Conservation (phyloP, 495 filamentous ascomycete genomes). For the Aspergillus wentii region DNA sequence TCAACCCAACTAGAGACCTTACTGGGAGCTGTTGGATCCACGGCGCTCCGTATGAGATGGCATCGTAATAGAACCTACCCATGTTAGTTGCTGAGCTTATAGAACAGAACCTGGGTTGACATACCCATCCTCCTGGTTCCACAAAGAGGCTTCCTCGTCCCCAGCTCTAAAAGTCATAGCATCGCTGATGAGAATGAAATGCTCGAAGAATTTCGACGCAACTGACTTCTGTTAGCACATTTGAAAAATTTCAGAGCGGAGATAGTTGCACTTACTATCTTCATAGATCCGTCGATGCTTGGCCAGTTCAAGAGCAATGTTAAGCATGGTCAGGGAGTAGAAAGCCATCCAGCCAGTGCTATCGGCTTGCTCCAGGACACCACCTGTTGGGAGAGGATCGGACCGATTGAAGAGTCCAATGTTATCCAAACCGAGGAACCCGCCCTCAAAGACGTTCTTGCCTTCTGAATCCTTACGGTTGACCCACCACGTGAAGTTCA, state of each 20-base stretch:
- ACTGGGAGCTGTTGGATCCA: slow-evolving; percentile 91
- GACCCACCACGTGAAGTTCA: slow-evolving; percentile 99
- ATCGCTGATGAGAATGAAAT: slow-evolving; percentile 96
- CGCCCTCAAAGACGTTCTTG: slow-evolving; percentile 95
- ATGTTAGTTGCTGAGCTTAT: slow-evolving; percentile 5
- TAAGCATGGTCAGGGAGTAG: slow-evolving; percentile 92
- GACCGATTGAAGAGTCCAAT: slow-evolving; percentile 98
- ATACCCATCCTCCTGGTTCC: slow-evolving; percentile 85
- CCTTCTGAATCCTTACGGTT: slow-evolving; percentile 91
- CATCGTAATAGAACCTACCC: slow-evolving; percentile 87
- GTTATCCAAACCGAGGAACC: slow-evolving; percentile 94
- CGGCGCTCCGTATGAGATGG: slow-evolving; percentile 90
- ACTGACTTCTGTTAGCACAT: too few species aligned
- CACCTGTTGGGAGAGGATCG: slow-evolving; percentile 89
- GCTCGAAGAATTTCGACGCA: slow-evolving; percentile 97
- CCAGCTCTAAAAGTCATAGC: slow-evolving; percentile 89
- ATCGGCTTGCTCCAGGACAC: slow-evolving; percentile 91
- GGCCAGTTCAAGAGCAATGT: slow-evolving; percentile 89
- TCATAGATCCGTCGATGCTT: slow-evolving; percentile 96
- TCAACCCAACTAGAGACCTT: slow-evolving; percentile 84
- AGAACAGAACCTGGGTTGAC: slow-evolving; percentile 6
- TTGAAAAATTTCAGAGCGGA: too few species aligned
- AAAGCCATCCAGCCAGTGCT: slow-evolving; percentile 99
- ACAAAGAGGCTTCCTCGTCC: slow-evolving; percentile 76
- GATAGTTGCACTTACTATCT: slow-evolving; percentile 56